A percentile compares a stretch with the other conserved stretches of the same genome.
Evolutionary conservation across 139 green algal genomes (phyloP).

Genomic region (Chlamydomonas sphaeroides): DNA sequence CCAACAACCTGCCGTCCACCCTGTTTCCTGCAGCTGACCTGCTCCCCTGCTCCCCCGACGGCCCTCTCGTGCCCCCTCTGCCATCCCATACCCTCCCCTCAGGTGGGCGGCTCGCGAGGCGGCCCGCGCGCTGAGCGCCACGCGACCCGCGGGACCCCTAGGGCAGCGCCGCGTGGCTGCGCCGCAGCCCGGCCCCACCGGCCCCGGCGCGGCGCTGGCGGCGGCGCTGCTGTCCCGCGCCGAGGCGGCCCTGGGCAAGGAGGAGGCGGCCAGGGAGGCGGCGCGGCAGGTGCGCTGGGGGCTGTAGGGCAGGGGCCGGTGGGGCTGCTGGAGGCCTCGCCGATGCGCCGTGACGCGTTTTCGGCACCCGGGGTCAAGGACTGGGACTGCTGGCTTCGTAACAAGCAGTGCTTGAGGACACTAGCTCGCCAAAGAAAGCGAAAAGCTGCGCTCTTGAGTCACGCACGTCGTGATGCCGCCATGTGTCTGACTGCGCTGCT

Average conservation of each 20-base stretch:
- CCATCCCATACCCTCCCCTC: not conserved
- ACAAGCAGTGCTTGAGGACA: no score
- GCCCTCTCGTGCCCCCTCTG: not conserved
- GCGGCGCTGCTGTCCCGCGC: slow-evolving; percentile 25
- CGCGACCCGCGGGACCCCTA: not conserved
- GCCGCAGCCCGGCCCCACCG: not conserved
- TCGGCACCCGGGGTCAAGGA: not conserved
- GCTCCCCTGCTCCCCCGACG: not conserved
- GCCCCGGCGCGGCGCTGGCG: slow-evolving; percentile 35
- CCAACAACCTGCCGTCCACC: not conserved
- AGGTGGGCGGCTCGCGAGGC: slow-evolving; percentile 42
- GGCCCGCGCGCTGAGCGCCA: slow-evolving; percentile 11
- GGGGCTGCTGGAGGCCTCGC: not conserved
- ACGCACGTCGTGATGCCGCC: not conserved
- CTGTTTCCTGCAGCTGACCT: not conserved
- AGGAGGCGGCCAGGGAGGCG: slow-evolving; percentile 4
- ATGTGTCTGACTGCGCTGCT: not conserved
- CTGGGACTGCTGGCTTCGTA: not conserved
- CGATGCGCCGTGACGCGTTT: no score
- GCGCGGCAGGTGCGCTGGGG: not conserved
- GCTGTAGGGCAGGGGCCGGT: not conserved
- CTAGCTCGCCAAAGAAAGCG: no score
- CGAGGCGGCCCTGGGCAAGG: slow-evolving; percentile 28
- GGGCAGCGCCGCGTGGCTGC: not conserved
- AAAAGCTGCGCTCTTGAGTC: no score